phyloP scores from a whole-genome alignment of 352 stramenopile genomes.

The Peronospora farinosa region DNA sequence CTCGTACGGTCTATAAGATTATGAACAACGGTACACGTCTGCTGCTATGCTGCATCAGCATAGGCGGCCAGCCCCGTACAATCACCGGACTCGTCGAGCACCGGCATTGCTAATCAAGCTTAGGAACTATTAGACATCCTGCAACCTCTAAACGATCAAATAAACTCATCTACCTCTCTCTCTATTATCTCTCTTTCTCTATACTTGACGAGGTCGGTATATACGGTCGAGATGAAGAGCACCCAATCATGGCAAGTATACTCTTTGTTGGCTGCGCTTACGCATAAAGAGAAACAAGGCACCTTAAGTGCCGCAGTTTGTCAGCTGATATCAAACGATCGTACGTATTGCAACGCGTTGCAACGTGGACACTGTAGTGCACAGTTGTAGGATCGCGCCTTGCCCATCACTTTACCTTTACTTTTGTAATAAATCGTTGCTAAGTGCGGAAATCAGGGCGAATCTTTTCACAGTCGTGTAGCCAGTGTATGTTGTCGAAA shows the following conservation, averaged over 20 bases:
- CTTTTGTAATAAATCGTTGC: conserved; percentile 3
- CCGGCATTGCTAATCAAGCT: no score
- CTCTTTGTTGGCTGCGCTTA: neutral
- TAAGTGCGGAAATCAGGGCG: conserved; percentile 27
- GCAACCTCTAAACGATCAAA: no score
- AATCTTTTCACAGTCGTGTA: conserved; percentile 7
- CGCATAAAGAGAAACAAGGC: conserved; percentile 19
- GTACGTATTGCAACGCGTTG: neutral
- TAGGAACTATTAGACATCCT: no score
- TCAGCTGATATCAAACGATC: neutral
- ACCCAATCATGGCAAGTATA: no score
- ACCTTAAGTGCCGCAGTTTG: conserved; percentile 3
- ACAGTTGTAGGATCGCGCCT: conserved; percentile 1
- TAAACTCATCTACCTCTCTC: no score
- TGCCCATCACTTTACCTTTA: conserved; percentile 8
- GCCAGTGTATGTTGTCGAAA: neutral
- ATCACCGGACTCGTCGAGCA: no score
- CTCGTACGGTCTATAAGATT: no score
- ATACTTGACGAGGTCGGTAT: no score
- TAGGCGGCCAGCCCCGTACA: no score
- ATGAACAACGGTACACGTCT: no score
- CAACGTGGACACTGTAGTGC: neutral
- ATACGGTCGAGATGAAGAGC: neutral
- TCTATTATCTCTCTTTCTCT: no score
- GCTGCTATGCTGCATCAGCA: no score